phyloP scores from a whole-genome alignment of 2,329 filamentous ascomycete species.

The Conoideocrella luteorostrata region DNA sequence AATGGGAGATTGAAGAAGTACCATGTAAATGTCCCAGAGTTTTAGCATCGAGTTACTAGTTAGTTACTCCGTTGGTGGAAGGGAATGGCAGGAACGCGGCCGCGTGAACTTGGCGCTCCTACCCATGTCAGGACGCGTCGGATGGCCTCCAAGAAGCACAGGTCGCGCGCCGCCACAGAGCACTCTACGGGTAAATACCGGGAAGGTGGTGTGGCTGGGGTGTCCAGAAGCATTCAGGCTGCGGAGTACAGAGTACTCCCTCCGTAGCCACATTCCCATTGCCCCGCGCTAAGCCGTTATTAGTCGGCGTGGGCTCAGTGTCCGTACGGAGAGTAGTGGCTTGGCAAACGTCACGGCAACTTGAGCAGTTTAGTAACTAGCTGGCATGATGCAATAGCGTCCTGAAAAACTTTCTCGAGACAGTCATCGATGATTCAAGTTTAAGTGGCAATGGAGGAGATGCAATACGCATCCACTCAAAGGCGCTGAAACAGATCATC shows the following conservation, averaged over 20 bases:
- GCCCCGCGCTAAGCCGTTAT: slow-evolving; percentile 1
- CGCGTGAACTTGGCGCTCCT: slow-evolving; percentile 8
- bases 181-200: slow-evolving; percentile 3
- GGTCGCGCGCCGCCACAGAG: neutral
- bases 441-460: too few relatives aligned
- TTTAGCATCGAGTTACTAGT: too few relatives aligned
- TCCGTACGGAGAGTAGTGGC: too few relatives aligned
- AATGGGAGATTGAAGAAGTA: too few relatives aligned
- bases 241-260: neutral
- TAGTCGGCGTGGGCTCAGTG: neutral
- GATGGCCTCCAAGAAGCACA: neutral
- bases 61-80: too few relatives aligned
- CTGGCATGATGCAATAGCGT: slow-evolving; percentile 1
- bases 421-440: too few relatives aligned
- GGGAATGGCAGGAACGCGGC: neutral
- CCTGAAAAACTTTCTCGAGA: too few relatives aligned
- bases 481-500: too few relatives aligned
- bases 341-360: slow-evolving; percentile 2
- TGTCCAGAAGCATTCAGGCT: neutral
- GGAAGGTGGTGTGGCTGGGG: slow-evolving; percentile 1
- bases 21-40: too few relatives aligned
- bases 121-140: slow-evolving; percentile 5
- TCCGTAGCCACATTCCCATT: neutral
- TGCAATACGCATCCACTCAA: too few relatives aligned
- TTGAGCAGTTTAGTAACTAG: too few relatives aligned